Percentiles rank a stretch among this genome's conserved stretches.
These are phyloP conservation scores for Tetracladium marchalianum DNA, from an alignment of 495 filamentous ascomycete species.

Conservation along the genomic window DNA sequence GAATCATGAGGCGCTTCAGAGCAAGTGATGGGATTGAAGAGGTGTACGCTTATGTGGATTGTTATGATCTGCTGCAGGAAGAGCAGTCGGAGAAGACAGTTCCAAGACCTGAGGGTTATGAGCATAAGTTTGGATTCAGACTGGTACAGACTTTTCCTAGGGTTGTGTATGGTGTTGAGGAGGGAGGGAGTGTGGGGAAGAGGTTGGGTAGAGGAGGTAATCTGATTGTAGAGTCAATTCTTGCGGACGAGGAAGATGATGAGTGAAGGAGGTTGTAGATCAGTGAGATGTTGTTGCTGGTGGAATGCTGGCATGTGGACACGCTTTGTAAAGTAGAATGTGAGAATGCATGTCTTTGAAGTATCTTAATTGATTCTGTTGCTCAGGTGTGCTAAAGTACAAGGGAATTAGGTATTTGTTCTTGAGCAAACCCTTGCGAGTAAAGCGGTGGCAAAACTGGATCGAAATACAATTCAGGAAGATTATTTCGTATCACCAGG, in stretches of 20 bases:
- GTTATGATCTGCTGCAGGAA: constrained; percentile 48
- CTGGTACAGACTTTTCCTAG: constrained; percentile 79
- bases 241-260: constrained; percentile 43
- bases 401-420: too few species aligned
- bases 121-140: constrained; percentile 70
- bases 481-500: too few species aligned
- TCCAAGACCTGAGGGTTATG: constrained; percentile 48
- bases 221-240: constrained; percentile 68
- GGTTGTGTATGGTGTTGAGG: constrained; percentile 59
- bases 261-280: constrained; percentile 4
- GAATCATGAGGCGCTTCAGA: constrained; percentile 66
- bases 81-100: constrained; percentile 24
- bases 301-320: too few species aligned
- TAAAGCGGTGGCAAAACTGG: too few species aligned
- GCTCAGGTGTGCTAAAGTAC: too few species aligned
- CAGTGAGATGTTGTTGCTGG: too few species aligned
- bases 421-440: too few species aligned
- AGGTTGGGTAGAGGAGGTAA: constrained; percentile 78
- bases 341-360: too few species aligned
- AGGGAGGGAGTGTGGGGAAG: constrained; percentile 52
- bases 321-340: too few species aligned
- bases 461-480: too few species aligned
- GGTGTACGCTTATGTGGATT: constrained; percentile 94
- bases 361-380: too few species aligned
- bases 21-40: constrained; percentile 64